A percentile compares a stretch with the other conserved stretches of the same genome.
Evolutionary conservation across 345 rosid species (phyloP).

Genomic region (Turritis glabra): DNA sequence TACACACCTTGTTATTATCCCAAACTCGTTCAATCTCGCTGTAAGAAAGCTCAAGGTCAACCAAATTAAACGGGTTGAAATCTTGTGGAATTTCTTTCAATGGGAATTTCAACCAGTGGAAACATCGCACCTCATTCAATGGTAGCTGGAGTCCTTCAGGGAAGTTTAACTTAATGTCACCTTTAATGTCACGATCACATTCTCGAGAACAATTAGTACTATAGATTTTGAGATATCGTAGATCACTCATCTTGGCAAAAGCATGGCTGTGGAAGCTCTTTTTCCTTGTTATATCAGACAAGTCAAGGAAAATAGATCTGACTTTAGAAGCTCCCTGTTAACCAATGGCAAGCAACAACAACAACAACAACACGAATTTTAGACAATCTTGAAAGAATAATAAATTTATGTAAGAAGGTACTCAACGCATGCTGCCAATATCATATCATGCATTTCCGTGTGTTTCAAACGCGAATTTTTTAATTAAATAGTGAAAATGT

Average conservation of each 20-base stretch:
- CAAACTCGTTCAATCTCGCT: constrained; percentile 37
- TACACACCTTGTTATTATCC: constrained; percentile 31
- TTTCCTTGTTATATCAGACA: constrained; percentile 14
- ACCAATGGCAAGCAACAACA: neutral
- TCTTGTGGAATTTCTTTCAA: constrained; percentile 27
- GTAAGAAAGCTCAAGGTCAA: constrained; percentile 23
- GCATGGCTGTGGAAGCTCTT: constrained; percentile 4
- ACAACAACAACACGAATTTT: neutral
- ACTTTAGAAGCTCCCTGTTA: constrained; percentile 32
- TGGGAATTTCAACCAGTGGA: constrained; percentile 36
- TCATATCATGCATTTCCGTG: too few relatives aligned
- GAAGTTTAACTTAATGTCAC: constrained; percentile 7
- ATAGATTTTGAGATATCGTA: constrained; percentile 37
- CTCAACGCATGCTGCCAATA: too few relatives aligned
- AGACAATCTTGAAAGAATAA: neutral
- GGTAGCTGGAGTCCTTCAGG: constrained; percentile 20
- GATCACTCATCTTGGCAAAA: constrained; percentile 28
- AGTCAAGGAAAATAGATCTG: constrained; percentile 32
- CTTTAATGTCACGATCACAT: neutral
- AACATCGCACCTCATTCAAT: constrained; percentile 21
- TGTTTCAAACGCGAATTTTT: too few relatives aligned
- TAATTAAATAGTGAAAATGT: too few relatives aligned
- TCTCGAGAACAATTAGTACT: constrained; percentile 11
- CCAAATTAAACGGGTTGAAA: constrained; percentile 11
- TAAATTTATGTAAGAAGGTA: too few relatives aligned